phyloP scores from a whole-genome alignment of 495 filamentous ascomycete genomes.

The Trichoderma asperelloides region DNA sequence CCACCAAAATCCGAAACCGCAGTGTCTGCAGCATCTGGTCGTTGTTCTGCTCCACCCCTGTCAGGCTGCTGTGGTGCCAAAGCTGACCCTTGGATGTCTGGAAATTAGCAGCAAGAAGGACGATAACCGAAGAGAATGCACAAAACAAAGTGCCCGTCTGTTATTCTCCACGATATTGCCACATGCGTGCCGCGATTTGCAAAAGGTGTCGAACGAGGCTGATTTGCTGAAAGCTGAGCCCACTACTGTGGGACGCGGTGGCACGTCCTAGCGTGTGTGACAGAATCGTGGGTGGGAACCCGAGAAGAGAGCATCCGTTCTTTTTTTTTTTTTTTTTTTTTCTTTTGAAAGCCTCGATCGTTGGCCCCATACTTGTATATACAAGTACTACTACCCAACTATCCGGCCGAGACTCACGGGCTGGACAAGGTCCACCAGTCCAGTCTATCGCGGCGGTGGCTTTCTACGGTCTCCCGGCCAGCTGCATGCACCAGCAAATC shows the following conservation, averaged over 20 bases:
- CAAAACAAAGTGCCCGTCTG: not conserved
- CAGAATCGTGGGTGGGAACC: not conserved
- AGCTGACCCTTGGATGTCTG: not conserved
- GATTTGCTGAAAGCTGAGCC: not conserved
- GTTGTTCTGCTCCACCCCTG: not conserved
- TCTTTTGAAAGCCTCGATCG: too few relatives aligned
- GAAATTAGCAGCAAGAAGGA: not conserved
- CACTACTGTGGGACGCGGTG: not conserved
- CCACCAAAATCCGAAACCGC: not conserved
- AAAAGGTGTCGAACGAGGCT: not conserved
- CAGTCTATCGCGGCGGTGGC: too few relatives aligned
- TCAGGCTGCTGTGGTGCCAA: not conserved
- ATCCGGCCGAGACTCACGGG: too few relatives aligned
- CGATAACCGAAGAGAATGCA: not conserved
- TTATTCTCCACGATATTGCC: not conserved
- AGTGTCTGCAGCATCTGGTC: not conserved
- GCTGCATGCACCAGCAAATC: too few relatives aligned
- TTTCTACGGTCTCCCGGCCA: too few relatives aligned
- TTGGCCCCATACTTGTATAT: too few relatives aligned
- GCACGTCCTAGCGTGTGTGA: not conserved
- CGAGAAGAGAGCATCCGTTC: too few relatives aligned
- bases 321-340: too few relatives aligned
- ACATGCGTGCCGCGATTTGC: slow-evolving; percentile 2
- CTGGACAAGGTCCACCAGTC: too few relatives aligned
- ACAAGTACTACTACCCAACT: too few relatives aligned